These are phyloP conservation scores for Salix koriyanagi DNA, from an alignment of 345 rosid species.

Conservation along the genomic window DNA sequence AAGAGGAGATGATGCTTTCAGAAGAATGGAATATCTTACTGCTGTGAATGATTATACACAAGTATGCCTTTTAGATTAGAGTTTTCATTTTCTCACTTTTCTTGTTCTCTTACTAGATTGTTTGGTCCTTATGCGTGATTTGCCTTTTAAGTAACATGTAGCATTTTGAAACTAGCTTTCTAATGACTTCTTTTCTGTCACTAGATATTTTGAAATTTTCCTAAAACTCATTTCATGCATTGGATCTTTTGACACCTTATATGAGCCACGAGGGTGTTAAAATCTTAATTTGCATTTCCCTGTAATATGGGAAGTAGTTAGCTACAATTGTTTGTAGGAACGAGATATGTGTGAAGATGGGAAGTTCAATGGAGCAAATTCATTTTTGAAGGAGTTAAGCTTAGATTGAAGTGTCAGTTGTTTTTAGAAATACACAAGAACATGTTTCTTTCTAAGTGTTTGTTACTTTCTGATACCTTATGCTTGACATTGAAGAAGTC, in stretches of 20 bases:
- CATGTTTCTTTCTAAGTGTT: background rate
- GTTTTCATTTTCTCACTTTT: background rate
- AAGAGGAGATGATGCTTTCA: constrained; percentile 81
- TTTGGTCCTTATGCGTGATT: background rate
- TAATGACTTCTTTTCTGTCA: background rate
- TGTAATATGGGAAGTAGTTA: background rate
- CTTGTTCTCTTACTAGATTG: background rate
- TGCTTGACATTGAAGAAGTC: background rate
- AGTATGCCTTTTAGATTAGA: constrained; percentile 34
- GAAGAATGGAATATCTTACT: constrained; percentile 49
- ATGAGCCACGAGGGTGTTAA: background rate
- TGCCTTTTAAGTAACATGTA: background rate
- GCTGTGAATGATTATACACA: constrained; percentile 82
- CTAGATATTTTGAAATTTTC: background rate
- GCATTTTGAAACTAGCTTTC: background rate
- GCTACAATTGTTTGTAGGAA: background rate
- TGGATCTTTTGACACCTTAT: background rate
- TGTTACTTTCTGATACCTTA: background rate
- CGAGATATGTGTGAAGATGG: background rate
- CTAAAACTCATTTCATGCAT: background rate
- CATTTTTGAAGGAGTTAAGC: background rate
- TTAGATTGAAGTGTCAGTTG: background rate
- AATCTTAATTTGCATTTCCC: background rate
- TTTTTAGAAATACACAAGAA: background rate
- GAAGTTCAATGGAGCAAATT: background rate